phyloP scores from a whole-genome alignment of 75 land plant genomes.

The Sequoia sempervirens region DNA sequence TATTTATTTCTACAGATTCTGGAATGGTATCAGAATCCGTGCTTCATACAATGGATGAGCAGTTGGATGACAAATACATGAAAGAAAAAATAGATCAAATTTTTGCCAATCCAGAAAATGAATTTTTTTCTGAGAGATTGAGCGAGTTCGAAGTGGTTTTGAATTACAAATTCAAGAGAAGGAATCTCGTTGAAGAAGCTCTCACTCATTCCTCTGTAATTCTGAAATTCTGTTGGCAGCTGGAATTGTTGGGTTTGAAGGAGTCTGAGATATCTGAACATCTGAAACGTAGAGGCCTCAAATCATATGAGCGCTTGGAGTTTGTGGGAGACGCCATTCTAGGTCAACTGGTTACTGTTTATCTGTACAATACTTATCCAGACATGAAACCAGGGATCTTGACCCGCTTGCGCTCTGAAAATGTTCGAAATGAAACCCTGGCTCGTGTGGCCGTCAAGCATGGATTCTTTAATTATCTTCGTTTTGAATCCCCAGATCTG shows the following conservation, averaged over 20 bases:
- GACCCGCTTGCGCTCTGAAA: slow-evolving; percentile 43
- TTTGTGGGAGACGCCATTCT: slow-evolving; percentile 54
- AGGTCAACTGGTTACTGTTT: slow-evolving; percentile 22
- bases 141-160: slow-evolving; percentile 26
- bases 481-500: slow-evolving; percentile 23
- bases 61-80: too few species aligned
- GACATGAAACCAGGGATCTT: slow-evolving; percentile 30
- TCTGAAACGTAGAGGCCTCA: not conserved
- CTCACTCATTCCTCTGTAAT: slow-evolving; percentile 32
- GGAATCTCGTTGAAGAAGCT: slow-evolving; percentile 30
- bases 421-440: slow-evolving; percentile 53
- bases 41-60: too few species aligned
- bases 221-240: not conserved
- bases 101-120: too few species aligned
- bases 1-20: too few species aligned
- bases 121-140: not conserved
- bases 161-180: slow-evolving; percentile 33
- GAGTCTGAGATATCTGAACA: not conserved
- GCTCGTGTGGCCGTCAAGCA: slow-evolving; percentile 40
- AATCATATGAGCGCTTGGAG: slow-evolving; percentile 39
- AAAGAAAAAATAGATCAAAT: too few species aligned
- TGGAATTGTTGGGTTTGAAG: not conserved
- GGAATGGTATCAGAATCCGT: too few species aligned
- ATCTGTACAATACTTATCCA: slow-evolving; percentile 31
- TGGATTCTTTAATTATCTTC: slow-evolving; percentile 23